Conservation (phyloP, 345 rosid species). For the Cardamine occulta region DNA sequence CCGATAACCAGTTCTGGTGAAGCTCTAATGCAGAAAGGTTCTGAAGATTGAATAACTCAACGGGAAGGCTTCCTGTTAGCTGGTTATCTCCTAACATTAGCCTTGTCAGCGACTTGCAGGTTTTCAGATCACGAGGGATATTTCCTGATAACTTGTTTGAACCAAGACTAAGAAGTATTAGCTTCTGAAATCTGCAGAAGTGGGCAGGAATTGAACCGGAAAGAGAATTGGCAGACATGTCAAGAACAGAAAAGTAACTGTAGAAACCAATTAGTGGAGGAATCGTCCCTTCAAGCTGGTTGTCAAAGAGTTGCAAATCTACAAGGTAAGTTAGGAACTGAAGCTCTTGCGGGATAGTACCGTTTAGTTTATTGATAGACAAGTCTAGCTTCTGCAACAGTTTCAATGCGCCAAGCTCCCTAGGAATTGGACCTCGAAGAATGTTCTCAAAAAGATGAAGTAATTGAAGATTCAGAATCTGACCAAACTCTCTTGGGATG, state of each 20-base stretch:
- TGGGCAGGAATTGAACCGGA: slow-evolving; percentile 68
- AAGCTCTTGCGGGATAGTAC: slow-evolving; percentile 64
- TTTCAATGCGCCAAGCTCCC: slow-evolving; percentile 62
- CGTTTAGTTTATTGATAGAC: slow-evolving; percentile 71
- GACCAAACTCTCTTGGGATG: slow-evolving; percentile 66
- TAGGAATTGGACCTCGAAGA: slow-evolving; percentile 66
- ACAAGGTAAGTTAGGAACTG: slow-evolving; percentile 58
- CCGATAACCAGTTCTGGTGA: slow-evolving; percentile 67
- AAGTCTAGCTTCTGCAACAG: slow-evolving; percentile 69
- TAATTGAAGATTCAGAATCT: slow-evolving; percentile 54
- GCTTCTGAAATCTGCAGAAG: slow-evolving; percentile 64
- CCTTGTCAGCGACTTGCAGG: slow-evolving; percentile 65
- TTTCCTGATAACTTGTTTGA: slow-evolving; percentile 71
- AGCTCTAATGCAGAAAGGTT: slow-evolving; percentile 80
- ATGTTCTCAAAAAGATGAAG: slow-evolving; percentile 77
- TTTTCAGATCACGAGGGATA: slow-evolving; percentile 63
- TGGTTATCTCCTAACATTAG: slow-evolving; percentile 75
- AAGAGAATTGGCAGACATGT: slow-evolving; percentile 66
- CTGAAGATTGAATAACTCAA: slow-evolving; percentile 63
- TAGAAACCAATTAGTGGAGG: slow-evolving; percentile 68
- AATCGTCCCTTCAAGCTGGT: slow-evolving; percentile 63
- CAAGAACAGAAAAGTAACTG: slow-evolving; percentile 64
- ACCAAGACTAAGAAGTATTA: slow-evolving; percentile 76
- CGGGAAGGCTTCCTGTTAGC: slow-evolving; percentile 68
- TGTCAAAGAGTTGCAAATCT: slow-evolving; percentile 77